These are phyloP conservation scores for Lactarius vividus DNA, from an alignment of 768 basidiomycete species.

Conservation along the genomic window DNA sequence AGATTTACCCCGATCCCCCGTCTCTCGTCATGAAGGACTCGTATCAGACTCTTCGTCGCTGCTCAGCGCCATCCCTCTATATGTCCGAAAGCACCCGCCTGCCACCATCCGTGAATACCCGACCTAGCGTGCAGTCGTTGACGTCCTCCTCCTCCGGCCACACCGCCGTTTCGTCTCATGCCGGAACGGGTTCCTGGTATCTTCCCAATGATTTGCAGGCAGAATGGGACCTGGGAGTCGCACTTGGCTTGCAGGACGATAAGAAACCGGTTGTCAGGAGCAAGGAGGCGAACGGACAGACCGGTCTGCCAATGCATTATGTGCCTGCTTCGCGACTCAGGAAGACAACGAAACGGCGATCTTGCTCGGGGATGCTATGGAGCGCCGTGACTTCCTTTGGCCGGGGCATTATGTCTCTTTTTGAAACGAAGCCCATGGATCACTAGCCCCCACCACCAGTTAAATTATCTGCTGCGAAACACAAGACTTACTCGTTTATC, in stretches of 20 bases:
- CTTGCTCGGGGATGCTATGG: conserved; percentile 24
- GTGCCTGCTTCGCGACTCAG: conserved; percentile 19
- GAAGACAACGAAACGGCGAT: conserved; percentile 19
- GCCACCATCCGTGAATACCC: conserved; percentile 17
- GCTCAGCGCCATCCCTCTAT: conserved; percentile 18
- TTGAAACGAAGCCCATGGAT: conserved; percentile 11
- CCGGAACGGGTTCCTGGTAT: conserved; percentile 21
- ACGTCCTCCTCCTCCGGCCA: conserved; percentile 10
- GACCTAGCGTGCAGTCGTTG: conserved; percentile 23
- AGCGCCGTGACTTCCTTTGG: conserved; percentile 15
- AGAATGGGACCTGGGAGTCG: conserved; percentile 16
- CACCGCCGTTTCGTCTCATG: conserved; percentile 20
- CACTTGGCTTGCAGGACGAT: conserved; percentile 1
- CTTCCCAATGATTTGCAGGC: conserved; percentile 11
- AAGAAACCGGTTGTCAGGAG: neutral
- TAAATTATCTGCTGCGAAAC: conserved; percentile 8
- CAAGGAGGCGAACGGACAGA: neutral
- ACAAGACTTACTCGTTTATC: neutral
- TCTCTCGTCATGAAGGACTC: conserved; percentile 23
- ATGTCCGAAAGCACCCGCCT: conserved; percentile 16
- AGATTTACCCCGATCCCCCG: conserved; percentile 28
- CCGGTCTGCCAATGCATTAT: conserved; percentile 24
- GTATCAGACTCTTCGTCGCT: conserved; percentile 7
- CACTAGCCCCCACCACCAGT: neutral
- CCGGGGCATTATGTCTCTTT: conserved; percentile 17